Evolutionary conservation across 768 basidiomycete species (phyloP).

Genomic region (Panaeolus cyanescens): DNA sequence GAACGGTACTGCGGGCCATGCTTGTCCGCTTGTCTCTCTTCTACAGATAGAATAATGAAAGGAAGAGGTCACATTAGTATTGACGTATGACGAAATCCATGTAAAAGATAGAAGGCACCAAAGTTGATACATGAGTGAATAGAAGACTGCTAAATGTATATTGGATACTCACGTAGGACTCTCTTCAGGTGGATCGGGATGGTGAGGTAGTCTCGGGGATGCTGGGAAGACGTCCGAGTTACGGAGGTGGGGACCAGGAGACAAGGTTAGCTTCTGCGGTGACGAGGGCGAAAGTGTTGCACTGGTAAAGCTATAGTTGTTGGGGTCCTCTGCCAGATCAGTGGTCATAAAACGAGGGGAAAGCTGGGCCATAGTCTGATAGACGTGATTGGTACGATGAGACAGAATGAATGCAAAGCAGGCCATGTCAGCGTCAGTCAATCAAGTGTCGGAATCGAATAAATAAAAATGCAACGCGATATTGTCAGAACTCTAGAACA

Average conservation of each 20-base stretch:
- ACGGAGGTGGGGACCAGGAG: conserved; percentile 21
- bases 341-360: conserved; percentile 55
- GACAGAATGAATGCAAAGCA: conserved; percentile 1
- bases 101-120: neutral
- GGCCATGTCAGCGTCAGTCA: neutral
- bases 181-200: conserved; percentile 27
- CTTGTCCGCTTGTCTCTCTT: conserved; percentile 10
- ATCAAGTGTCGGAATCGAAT: neutral
- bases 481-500: neutral
- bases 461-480: neutral
- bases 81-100: neutral
- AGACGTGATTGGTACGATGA: neutral
- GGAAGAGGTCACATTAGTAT: conserved; percentile 1
- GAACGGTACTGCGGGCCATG: conserved; percentile 46
- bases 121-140: neutral
- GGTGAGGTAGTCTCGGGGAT: conserved; percentile 36
- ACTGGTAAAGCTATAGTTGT: conserved; percentile 25
- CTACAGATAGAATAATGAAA: neutral
- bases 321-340: conserved; percentile 38
- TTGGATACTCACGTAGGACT: conserved; percentile 18
- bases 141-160: neutral
- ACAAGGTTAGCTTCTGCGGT: conserved; percentile 26
- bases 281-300: conserved; percentile 34
- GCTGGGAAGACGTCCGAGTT: conserved; percentile 34
- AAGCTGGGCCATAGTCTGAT: conserved; percentile 63